phyloP scores from a whole-genome alignment of 805 yeast genomes.

The Candida incommunis region DNA sequence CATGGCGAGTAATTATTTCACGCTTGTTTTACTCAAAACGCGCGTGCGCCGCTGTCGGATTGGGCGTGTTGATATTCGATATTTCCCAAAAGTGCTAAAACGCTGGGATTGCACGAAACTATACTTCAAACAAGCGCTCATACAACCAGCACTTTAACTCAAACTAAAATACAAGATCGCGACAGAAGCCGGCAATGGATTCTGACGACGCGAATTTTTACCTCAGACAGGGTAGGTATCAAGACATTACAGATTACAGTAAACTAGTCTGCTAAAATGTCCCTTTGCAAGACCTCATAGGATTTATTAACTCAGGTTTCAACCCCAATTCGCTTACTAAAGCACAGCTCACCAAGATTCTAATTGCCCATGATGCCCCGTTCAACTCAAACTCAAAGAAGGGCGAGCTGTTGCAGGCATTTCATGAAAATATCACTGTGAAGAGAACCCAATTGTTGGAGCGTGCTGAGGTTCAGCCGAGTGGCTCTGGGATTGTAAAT shows the following conservation, averaged over 20 bases:
- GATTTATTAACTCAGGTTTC: background rate
- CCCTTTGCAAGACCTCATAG: no score
- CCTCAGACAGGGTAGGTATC: background rate
- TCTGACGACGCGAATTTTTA: background rate
- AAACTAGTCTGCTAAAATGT: no score
- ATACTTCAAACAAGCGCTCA: no score
- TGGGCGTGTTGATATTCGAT: no score
- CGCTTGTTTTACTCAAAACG: no score
- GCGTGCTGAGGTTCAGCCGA: background rate
- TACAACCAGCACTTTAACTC: no score
- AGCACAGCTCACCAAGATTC: constrained; percentile 1
- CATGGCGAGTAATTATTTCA: no score
- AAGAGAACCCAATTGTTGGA: background rate
- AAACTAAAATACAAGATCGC: no score
- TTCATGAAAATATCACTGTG: background rate
- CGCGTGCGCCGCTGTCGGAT: no score
- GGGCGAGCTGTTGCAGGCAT: background rate
- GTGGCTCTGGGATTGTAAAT: background rate
- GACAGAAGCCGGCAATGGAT: background rate
- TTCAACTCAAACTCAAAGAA: background rate
- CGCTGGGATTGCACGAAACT: no score
- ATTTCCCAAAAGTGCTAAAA: no score
- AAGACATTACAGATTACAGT: background rate
- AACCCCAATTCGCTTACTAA: background rate
- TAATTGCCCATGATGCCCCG: background rate